Percentiles rank a stretch among this genome's conserved stretches.
phyloP scores from a whole-genome alignment of 2,329 filamentous ascomycete genomes.

The Fusarium illudens region DNA sequence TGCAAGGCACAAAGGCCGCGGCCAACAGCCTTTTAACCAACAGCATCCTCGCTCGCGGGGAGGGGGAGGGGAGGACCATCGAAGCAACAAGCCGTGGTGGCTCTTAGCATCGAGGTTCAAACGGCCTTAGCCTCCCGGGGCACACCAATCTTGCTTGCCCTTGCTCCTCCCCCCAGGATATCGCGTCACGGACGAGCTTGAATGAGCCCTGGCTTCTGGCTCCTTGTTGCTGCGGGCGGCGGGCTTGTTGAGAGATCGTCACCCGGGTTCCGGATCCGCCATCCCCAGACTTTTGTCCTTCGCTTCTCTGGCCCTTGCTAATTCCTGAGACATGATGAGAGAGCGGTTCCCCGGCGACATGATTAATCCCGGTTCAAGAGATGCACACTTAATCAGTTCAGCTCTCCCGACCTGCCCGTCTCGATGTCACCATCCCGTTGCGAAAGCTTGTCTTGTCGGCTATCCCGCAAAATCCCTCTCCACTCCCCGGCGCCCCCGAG shows the following conservation, averaged over 20 bases:
- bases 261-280: constrained; percentile 17
- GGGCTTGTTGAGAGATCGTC: constrained; percentile 16
- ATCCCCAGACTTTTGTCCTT: constrained; percentile 16
- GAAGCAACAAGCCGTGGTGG: background rate
- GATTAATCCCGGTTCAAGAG: constrained; percentile 12
- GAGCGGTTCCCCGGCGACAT: background rate
- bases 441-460: constrained; percentile 22
- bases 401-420: background rate
- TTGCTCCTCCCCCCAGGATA: background rate
- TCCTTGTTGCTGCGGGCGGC: background rate
- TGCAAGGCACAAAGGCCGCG: constrained; percentile 32
- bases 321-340: constrained; percentile 7
- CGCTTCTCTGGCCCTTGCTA: background rate
- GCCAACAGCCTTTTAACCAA: background rate
- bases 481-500: constrained; percentile 30
- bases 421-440: constrained; percentile 5
- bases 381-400: constrained; percentile 2
- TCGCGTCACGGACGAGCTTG: constrained; percentile 8
- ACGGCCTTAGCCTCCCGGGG: background rate
- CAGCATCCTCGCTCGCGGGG: background rate
- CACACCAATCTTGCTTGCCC: background rate
- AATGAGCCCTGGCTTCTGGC: background rate
- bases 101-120: background rate
- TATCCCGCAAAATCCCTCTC: constrained; percentile 18
- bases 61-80: background rate